Evolutionary conservation across 108 stramenopile species (phyloP).

Genomic region (Chaetoceros muelleri): DNA sequence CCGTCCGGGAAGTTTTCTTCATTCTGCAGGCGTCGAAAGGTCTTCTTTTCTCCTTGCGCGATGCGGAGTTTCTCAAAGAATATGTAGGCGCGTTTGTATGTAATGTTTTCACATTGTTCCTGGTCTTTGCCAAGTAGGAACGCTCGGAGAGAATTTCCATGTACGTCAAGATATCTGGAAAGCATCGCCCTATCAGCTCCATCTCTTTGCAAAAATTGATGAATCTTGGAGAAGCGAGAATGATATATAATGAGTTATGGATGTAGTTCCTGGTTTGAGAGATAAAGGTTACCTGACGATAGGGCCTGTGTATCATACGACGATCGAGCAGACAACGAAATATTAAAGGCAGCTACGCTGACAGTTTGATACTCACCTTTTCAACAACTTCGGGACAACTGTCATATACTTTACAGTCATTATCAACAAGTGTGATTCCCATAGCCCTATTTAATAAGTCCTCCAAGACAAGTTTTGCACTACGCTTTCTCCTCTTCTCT

Average conservation of each 20-base stretch:
- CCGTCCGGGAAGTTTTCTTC: constrained; percentile 6
- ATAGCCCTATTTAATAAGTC: too few species aligned
- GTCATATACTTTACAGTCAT: too few species aligned
- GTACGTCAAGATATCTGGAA: constrained; percentile 2
- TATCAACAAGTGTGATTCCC: too few species aligned
- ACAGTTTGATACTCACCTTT: too few species aligned
- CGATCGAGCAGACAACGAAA: not conserved
- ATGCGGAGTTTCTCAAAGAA: constrained; percentile 36
- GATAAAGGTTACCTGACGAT: too few species aligned
- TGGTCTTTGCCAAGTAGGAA: constrained; percentile 24
- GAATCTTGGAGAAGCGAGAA: too few species aligned
- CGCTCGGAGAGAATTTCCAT: constrained; percentile 13
- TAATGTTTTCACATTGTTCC: constrained; percentile 26
- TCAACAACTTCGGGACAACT: constrained; percentile 21
- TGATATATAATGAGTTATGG: too few species aligned
- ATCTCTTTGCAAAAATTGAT: not conserved
- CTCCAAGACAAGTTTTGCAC: too few species aligned
- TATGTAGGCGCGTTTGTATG: constrained; percentile 16
- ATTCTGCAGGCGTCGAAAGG: constrained; percentile 14
- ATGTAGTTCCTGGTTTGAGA: not conserved
- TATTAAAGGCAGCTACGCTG: not conserved
- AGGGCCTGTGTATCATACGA: not conserved
- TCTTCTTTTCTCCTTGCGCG: constrained; percentile 21
- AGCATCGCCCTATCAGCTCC: not conserved
- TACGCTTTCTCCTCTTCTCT: too few species aligned